phyloP scores from a whole-genome alignment of 2,329 filamentous ascomycete genomes.

The Botrytis medusae region DNA sequence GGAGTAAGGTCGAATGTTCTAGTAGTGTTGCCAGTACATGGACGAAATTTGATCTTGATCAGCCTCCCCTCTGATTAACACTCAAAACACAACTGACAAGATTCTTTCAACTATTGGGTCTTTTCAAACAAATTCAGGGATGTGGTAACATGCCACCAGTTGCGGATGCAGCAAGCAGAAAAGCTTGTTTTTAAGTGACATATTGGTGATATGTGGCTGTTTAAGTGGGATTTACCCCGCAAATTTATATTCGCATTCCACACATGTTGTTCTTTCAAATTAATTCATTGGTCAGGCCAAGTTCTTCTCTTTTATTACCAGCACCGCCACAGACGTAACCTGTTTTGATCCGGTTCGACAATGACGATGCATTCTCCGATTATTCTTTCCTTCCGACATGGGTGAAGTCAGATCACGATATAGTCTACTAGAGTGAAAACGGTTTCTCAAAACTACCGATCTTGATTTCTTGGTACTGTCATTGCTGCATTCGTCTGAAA shows the following conservation, averaged over 20 bases:
- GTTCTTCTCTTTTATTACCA: not conserved
- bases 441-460: not conserved
- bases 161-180: not conserved
- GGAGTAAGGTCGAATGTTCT: not conserved
- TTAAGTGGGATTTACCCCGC: not conserved
- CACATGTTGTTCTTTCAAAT: not conserved
- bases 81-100: not conserved
- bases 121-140: not conserved
- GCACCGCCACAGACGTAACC: constrained; percentile 13
- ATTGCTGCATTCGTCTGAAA: constrained; percentile 1
- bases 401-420: not conserved
- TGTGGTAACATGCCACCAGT: not conserved
- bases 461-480: constrained; percentile 4
- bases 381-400: not conserved
- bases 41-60: constrained; percentile 1
- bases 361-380: not conserved
- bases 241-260: not conserved
- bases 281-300: not conserved
- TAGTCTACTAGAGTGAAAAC: not conserved
- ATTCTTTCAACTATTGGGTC: not conserved
- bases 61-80: not conserved
- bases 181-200: constrained; percentile 18
- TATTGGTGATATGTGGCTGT: not conserved
- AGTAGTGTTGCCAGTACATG: not conserved
- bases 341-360: not conserved